phyloP scores from a whole-genome alignment of 2,329 filamentous ascomycete species.

The Fusarium xyrophilum region DNA sequence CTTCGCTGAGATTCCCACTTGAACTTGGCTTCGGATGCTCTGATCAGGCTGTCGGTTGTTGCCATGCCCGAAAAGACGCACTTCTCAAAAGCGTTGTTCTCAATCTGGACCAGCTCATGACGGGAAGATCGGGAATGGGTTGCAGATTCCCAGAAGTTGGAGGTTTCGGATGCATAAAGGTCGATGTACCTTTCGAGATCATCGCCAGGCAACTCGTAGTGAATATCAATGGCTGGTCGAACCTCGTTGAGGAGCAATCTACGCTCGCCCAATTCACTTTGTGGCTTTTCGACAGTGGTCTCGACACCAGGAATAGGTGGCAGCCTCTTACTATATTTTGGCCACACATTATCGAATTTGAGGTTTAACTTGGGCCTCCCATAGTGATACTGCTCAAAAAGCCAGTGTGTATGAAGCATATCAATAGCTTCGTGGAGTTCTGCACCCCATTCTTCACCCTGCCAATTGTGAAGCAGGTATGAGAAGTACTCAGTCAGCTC shows the following conservation, averaged over 20 bases:
- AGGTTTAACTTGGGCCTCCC: slow-evolving; percentile 39
- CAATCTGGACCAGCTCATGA: slow-evolving; percentile 46
- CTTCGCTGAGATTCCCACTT: neutral
- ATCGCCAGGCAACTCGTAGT: slow-evolving; percentile 34
- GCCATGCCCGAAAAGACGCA: slow-evolving; percentile 42
- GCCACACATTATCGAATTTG: slow-evolving; percentile 32
- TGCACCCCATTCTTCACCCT: slow-evolving; percentile 41
- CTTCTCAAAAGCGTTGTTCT: slow-evolving; percentile 47
- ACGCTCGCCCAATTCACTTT: slow-evolving; percentile 20
- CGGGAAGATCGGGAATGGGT: neutral
- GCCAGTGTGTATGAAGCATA: slow-evolving; percentile 46
- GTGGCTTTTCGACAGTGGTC: neutral
- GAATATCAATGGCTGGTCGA: slow-evolving; percentile 31
- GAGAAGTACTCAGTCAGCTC: slow-evolving; percentile 51
- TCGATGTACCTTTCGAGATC: slow-evolving; percentile 25
- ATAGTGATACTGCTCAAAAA: slow-evolving; percentile 49
- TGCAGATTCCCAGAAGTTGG: slow-evolving; percentile 12
- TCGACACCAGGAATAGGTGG: slow-evolving; percentile 35
- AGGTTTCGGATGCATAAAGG: slow-evolving; percentile 15
- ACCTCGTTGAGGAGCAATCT: slow-evolving; percentile 21
- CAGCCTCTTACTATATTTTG: slow-evolving; percentile 38
- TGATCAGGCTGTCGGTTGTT: slow-evolving; percentile 23
- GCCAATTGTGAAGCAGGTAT: slow-evolving; percentile 41
- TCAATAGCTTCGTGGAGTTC: slow-evolving; percentile 42
- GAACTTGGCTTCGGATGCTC: slow-evolving; percentile 6